phyloP scores from a whole-genome alignment of 768 basidiomycete genomes.

The Lentinula boryana region DNA sequence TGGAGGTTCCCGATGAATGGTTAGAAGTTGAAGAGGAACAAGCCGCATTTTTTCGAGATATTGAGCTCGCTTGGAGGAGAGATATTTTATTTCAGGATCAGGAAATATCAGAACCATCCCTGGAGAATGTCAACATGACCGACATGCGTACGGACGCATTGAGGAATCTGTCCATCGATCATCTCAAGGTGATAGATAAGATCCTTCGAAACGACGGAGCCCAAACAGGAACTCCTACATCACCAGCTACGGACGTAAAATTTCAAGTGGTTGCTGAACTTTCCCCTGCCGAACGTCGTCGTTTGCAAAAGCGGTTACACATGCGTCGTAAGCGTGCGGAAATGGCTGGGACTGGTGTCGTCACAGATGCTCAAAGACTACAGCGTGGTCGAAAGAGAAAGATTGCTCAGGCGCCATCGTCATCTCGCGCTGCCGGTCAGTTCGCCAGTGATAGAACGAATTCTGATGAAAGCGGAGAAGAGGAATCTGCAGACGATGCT shows the following conservation, averaged over 20 bases:
- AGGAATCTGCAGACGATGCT: neutral
- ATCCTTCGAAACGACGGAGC: neutral
- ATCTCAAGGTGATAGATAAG: slow-evolving; percentile 19
- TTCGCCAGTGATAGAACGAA: neutral
- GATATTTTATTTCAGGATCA: neutral
- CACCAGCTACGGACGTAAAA: neutral
- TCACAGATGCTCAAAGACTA: slow-evolving; percentile 24
- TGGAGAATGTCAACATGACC: neutral
- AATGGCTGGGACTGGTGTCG: slow-evolving; percentile 27
- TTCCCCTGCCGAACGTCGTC: slow-evolving; percentile 46
- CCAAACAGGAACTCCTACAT: neutral
- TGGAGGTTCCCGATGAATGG: slow-evolving; percentile 30
- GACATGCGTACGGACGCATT: slow-evolving; percentile 5
- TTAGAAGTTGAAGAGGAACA: slow-evolving; percentile 25
- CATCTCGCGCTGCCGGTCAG: slow-evolving; percentile 8
- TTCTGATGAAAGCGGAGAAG: neutral
- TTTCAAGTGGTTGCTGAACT: slow-evolving; percentile 17
- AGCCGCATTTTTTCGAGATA: slow-evolving; percentile 18
- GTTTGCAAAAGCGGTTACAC: slow-evolving; percentile 56
- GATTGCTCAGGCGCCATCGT: slow-evolving; percentile 10
- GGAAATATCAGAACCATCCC: neutral
- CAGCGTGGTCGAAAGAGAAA: slow-evolving; percentile 26
- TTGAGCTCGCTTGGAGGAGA: slow-evolving; percentile 9
- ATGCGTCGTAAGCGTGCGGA: slow-evolving; percentile 69
- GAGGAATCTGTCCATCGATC: slow-evolving; percentile 16